A percentile compares a stretch with the other conserved stretches of the same genome.
phyloP scores from a whole-genome alignment of 345 rosid species.

The Chamaenerion angustifolium region DNA sequence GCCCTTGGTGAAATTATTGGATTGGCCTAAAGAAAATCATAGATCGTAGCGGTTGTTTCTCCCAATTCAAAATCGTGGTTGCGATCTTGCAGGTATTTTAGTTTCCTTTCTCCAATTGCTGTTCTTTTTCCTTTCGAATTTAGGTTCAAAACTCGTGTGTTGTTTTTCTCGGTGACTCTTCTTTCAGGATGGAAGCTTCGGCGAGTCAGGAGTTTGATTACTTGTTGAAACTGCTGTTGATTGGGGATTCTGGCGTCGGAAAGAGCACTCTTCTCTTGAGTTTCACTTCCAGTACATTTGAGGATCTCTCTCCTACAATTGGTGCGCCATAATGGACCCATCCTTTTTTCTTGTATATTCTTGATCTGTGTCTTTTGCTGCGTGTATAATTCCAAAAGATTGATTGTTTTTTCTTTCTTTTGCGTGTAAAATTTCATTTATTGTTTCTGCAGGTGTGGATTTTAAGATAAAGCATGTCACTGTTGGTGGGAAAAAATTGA shows the following conservation, averaged over 20 bases:
- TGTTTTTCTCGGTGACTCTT: too few relatives aligned
- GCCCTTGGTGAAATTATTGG: too few relatives aligned
- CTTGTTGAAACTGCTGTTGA: slow-evolving; percentile 51
- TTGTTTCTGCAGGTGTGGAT: slow-evolving; percentile 7
- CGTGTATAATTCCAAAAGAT: too few relatives aligned
- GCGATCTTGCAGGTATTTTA: too few relatives aligned
- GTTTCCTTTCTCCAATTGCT: too few relatives aligned
- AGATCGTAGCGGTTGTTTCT: too few relatives aligned
- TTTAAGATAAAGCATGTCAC: slow-evolving; percentile 6
- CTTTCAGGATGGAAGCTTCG: too few relatives aligned
- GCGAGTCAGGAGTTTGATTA: slow-evolving; percentile 16
- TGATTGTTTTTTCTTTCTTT: too few relatives aligned
- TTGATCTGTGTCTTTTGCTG: neutral
- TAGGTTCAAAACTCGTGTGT: too few relatives aligned
- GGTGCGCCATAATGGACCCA: slow-evolving; percentile 17
- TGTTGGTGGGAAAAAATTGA: slow-evolving; percentile 8
- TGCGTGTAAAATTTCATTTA: neutral
- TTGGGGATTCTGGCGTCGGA: slow-evolving; percentile 74
- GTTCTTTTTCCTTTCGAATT: too few relatives aligned
- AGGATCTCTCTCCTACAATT: slow-evolving; percentile 49
- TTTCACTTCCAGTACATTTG: slow-evolving; percentile 48
- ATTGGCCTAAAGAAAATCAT: too few relatives aligned
- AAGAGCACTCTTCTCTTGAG: slow-evolving; percentile 59
- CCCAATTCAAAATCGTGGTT: too few relatives aligned
- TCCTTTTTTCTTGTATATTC: neutral